A percentile compares a stretch with the other conserved stretches of the same genome.
Conservation (phyloP, 257 asterid genomes). For the Lavandula angustifolia region DNA sequence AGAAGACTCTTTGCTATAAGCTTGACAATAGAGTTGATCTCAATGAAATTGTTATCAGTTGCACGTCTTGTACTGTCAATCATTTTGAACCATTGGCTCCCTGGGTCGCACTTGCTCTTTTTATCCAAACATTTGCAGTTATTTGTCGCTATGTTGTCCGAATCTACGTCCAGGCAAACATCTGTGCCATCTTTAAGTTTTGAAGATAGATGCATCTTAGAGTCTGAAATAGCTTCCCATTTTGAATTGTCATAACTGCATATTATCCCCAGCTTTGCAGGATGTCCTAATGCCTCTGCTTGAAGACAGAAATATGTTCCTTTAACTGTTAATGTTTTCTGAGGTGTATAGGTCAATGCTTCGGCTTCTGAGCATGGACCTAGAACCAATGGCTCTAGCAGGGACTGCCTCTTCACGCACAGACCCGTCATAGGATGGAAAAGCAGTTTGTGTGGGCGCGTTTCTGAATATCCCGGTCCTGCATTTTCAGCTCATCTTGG, state of each 20-base stretch:
- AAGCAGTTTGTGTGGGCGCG: conserved; percentile 55
- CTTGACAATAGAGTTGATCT: conserved; percentile 38
- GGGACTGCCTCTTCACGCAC: conserved; percentile 54
- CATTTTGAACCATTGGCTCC: conserved; percentile 93
- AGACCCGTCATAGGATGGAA: conserved; percentile 88
- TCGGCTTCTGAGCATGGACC: conserved; percentile 82
- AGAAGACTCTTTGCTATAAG: conserved; percentile 41
- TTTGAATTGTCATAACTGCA: conserved; percentile 56
- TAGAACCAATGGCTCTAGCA: conserved; percentile 55
- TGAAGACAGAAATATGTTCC: conserved; percentile 79
- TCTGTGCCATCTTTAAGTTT: conserved; percentile 56
- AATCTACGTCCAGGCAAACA: conserved; percentile 76
- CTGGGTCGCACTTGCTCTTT: conserved; percentile 72
- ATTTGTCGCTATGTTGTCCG: conserved; percentile 62
- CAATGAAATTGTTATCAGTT: conserved; percentile 26
- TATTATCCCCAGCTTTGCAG: conserved; percentile 66
- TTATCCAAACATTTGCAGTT: conserved; percentile 71
- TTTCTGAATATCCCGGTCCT: conserved; percentile 71
- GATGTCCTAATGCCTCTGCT: conserved; percentile 57
- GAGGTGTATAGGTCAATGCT: conserved; percentile 64
- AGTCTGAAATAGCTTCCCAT: conserved; percentile 79
- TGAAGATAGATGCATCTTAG: conserved; percentile 85
- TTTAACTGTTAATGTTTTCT: conserved; percentile 49
- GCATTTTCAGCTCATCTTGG: conserved; percentile 35
- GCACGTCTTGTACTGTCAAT: conserved; percentile 70